Evolutionary conservation across 1,284 basidiomycete genomes (phyloP).

Genomic region (Austroboletus rostrupii): DNA sequence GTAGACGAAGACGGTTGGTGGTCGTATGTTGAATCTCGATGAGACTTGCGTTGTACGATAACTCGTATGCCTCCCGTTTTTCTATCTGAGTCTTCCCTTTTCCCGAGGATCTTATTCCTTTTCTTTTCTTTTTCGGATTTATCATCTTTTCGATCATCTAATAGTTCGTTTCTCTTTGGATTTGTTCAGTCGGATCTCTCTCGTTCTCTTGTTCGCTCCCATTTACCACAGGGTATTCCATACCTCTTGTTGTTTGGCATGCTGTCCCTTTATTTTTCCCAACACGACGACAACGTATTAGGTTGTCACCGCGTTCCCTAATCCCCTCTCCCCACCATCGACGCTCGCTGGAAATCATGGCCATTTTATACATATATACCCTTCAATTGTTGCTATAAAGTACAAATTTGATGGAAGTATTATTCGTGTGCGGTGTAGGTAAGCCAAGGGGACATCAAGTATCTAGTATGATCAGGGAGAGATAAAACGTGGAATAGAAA

Average conservation of each 20-base stretch:
- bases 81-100: background rate
- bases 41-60: constrained; percentile 14
- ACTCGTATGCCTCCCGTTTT: background rate
- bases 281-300: constrained; percentile 8
- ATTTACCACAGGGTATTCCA: constrained; percentile 2
- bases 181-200: background rate
- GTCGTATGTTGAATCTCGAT: constrained; percentile 35
- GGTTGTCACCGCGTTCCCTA: constrained; percentile 2
- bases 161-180: constrained; percentile 10
- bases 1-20: constrained; percentile 75
- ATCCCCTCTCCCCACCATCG: constrained; percentile 8
- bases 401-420: constrained; percentile 41
- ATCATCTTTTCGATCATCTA: constrained; percentile 3
- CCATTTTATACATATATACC: constrained; percentile 38
- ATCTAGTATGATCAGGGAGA: too few species aligned
- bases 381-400: constrained; percentile 40
- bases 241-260: constrained; percentile 15
- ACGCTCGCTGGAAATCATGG: constrained; percentile 22
- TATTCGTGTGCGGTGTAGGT: constrained; percentile 24
- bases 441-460: too few species aligned
- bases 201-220: background rate
- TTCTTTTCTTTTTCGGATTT: background rate
- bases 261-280: background rate
- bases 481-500: too few species aligned
- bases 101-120: background rate